These are phyloP conservation scores for Microthlaspi erraticum DNA, from an alignment of 345 rosid species.

Conservation along the genomic window DNA sequence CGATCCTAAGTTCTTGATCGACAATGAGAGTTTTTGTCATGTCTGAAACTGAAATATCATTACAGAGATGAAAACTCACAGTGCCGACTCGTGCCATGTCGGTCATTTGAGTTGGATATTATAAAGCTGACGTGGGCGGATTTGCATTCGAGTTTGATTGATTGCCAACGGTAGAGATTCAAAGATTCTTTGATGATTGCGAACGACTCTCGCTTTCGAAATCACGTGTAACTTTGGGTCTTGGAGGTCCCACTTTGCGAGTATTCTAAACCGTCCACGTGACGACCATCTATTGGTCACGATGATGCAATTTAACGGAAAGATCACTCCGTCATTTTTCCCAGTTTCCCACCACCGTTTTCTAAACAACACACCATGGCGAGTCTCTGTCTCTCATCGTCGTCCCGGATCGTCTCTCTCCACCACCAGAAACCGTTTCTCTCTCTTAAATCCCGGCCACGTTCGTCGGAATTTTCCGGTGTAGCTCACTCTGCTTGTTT, in stretches of 20 bases:
- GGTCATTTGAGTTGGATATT: not conserved
- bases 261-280: slow-evolving; percentile 39
- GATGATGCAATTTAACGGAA: slow-evolving; percentile 35
- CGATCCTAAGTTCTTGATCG: too few relatives aligned
- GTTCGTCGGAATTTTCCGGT: slow-evolving; percentile 15
- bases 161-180: slow-evolving; percentile 42
- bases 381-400: slow-evolving; percentile 46
- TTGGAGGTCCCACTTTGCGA: not conserved
- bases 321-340: slow-evolving; percentile 36
- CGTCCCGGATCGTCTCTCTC: slow-evolving; percentile 43
- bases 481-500: slow-evolving; percentile 41
- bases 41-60: too few relatives aligned
- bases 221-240: slow-evolving; percentile 15
- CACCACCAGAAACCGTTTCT: slow-evolving; percentile 31
- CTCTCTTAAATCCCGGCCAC: slow-evolving; percentile 28
- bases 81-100: too few relatives aligned
- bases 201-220: not conserved
- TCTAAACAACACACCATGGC: slow-evolving; percentile 33
- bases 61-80: too few relatives aligned
- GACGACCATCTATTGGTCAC: not conserved
- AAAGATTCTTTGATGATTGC: slow-evolving; percentile 27
- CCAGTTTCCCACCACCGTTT: slow-evolving; percentile 13
- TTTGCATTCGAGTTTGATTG: slow-evolving; percentile 8
- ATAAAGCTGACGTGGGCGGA: slow-evolving; percentile 30
- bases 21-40: too few relatives aligned